Evolutionary conservation across 805 yeast genomes (phyloP).

Genomic region (Sugiyamaella lignohabitans): DNA sequence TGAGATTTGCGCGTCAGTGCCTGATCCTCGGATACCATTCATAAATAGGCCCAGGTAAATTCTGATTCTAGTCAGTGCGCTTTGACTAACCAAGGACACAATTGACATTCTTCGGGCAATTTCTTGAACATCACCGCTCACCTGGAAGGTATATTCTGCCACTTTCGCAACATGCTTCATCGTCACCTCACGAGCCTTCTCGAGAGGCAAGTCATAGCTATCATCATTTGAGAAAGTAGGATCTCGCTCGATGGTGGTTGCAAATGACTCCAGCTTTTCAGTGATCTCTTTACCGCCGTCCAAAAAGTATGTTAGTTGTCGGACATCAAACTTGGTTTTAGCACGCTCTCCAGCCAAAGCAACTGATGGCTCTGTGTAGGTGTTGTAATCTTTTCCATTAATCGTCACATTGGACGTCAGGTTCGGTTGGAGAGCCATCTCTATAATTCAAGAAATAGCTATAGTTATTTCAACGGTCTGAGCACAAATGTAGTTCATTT

Average conservation of each 20-base stretch:
- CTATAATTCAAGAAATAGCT: conserved; percentile 1
- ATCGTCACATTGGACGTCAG: conserved; percentile 13
- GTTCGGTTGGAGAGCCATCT: background rate
- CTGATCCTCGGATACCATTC: conserved; percentile 77
- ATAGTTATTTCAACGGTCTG: too few species aligned
- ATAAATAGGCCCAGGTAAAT: conserved; percentile 57
- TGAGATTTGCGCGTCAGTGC: conserved; percentile 72
- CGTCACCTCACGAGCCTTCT: conserved; percentile 34
- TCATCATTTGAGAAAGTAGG: conserved; percentile 42
- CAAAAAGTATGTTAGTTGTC: conserved; percentile 38
- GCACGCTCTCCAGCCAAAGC: conserved; percentile 37
- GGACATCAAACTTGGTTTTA: conserved; percentile 32
- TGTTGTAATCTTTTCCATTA: conserved; percentile 17
- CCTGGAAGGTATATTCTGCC: conserved; percentile 22
- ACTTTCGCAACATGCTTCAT: conserved; percentile 30
- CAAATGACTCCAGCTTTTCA: conserved; percentile 34
- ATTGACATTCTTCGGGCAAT: background rate
- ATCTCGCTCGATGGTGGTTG: conserved; percentile 47
- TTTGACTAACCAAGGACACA: background rate
- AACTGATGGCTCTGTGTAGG: conserved; percentile 31
- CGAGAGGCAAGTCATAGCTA: conserved; percentile 43
- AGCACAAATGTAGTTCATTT: too few species aligned
- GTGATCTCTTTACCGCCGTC: conserved; percentile 39
- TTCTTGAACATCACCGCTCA: conserved; percentile 19
- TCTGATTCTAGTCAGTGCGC: background rate